Percentiles rank a stretch among this genome's conserved stretches.
phyloP scores from a whole-genome alignment of 331 rosid genomes.

The Pyracantha coccinea region DNA sequence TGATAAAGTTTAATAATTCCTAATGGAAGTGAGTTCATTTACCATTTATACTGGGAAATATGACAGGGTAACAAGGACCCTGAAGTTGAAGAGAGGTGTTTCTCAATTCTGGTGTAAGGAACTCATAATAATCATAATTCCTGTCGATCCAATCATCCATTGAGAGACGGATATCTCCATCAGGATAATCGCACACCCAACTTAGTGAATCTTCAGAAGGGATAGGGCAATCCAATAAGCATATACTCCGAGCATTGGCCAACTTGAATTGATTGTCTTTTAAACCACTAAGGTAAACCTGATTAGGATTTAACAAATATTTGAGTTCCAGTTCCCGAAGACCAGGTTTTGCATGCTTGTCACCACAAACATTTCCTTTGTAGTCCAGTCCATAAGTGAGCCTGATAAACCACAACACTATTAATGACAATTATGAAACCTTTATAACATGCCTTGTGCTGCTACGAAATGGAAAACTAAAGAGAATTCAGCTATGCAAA shows the following conservation, averaged over 20 bases:
- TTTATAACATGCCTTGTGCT: too few species aligned
- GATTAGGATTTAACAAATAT: conserved; percentile 94
- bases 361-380: conserved; percentile 94
- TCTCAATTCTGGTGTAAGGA: conserved; percentile 91
- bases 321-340: conserved; percentile 68
- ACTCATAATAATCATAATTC: conserved; percentile 73
- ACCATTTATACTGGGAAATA: conserved; percentile 97
- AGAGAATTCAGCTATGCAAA: background rate
- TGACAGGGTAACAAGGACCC: conserved; percentile 98
- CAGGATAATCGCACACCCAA: conserved; percentile 97
- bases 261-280: conserved; percentile 59
- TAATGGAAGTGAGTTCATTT: conserved; percentile 3
- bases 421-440: conserved; percentile 11
- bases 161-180: conserved; percentile 63
- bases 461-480: background rate
- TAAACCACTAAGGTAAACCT: conserved; percentile 86
- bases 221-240: conserved; percentile 74
- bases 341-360: conserved; percentile 70
- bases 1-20: background rate
- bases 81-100: conserved; percentile 90
- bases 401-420: conserved; percentile 38
- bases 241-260: conserved; percentile 74
- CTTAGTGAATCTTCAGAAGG: conserved; percentile 68
- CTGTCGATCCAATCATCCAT: conserved; percentile 74
- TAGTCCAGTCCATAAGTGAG: conserved; percentile 94